Evolutionary conservation across 306 rosid genomes (phyloP).

Genomic region (Abrus pulchellus): DNA sequence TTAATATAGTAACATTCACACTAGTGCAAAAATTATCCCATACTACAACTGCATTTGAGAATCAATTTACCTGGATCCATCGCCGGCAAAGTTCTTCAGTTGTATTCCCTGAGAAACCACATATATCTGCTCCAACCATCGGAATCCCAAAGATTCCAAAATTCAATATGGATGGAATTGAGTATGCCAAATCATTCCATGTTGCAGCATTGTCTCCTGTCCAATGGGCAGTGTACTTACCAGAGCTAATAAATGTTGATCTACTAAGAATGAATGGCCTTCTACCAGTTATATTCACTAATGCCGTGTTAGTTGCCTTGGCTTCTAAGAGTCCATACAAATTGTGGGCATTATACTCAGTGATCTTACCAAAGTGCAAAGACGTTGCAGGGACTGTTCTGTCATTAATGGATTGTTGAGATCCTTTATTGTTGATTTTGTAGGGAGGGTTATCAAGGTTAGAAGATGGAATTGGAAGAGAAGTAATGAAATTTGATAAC

Average conservation of each 20-base stretch:
- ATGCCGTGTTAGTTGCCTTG: conserved; percentile 73
- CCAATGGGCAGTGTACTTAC: conserved; percentile 93
- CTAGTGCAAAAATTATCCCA: not conserved
- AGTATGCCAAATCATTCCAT: conserved; percentile 85
- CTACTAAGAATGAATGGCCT: conserved; percentile 88
- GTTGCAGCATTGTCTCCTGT: conserved; percentile 91
- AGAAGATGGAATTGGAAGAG: conserved; percentile 61
- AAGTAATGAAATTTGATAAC: conserved; percentile 72
- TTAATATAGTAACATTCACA: not conserved
- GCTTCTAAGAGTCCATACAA: conserved; percentile 77
- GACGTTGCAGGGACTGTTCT: conserved; percentile 71
- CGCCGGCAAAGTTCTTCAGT: conserved; percentile 88
- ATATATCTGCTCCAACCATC: conserved; percentile 96
- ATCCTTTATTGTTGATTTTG: conserved; percentile 65
- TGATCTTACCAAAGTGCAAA: conserved; percentile 69
- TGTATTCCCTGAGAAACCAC: conserved; percentile 78
- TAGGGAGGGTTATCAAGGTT: conserved; percentile 85
- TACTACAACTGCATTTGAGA: not conserved
- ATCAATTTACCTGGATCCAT: conserved; percentile 85
- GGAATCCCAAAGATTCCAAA: conserved; percentile 88
- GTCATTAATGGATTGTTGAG: conserved; percentile 54
- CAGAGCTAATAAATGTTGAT: conserved; percentile 91
- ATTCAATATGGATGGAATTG: conserved; percentile 74
- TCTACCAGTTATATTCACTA: conserved; percentile 65
- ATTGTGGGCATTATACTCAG: conserved; percentile 85